Evolutionary conservation across 345 rosid species (phyloP).

Genomic region (Hypericum perforatum): DNA sequence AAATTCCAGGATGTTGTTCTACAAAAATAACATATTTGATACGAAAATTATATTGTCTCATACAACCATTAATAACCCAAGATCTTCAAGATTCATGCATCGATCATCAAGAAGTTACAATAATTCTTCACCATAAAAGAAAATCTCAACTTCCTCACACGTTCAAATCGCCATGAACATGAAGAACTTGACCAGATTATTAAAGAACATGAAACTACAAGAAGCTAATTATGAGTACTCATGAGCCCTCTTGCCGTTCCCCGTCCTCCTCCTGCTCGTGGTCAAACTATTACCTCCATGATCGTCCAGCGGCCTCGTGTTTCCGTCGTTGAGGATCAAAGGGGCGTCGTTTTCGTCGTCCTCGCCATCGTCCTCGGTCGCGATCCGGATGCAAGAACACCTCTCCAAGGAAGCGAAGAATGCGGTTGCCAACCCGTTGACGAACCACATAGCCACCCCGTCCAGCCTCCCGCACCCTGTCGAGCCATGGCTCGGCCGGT

Average conservation of each 20-base stretch:
- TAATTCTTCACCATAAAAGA: too few relatives aligned
- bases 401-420: slow-evolving; percentile 53
- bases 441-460: slow-evolving; percentile 55
- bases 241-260: slow-evolving; percentile 21
- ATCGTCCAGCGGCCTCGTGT: slow-evolving; percentile 10
- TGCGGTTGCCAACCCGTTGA: slow-evolving; percentile 43
- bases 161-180: too few relatives aligned
- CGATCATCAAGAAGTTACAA: too few relatives aligned
- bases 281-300: slow-evolving; percentile 11
- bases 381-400: slow-evolving; percentile 54
- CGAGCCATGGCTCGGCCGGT: slow-evolving; percentile 21
- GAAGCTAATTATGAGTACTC: too few relatives aligned
- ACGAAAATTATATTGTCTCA: too few relatives aligned
- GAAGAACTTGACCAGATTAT: too few relatives aligned
- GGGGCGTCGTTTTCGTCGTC: slow-evolving; percentile 47
- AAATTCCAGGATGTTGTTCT: too few relatives aligned
- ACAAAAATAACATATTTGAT: too few relatives aligned
- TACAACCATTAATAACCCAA: too few relatives aligned
- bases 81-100: too few relatives aligned
- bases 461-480: slow-evolving; percentile 44
- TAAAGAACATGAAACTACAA: too few relatives aligned
- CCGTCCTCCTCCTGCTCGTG: slow-evolving; percentile 23
- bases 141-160: too few relatives aligned
- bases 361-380: slow-evolving; percentile 42
- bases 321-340: slow-evolving; percentile 39